A percentile compares a stretch with the other conserved stretches of the same genome.
Conservation (phyloP, 2,329 filamentous ascomycete genomes). For the Colletotrichum orchidophilum region DNA sequence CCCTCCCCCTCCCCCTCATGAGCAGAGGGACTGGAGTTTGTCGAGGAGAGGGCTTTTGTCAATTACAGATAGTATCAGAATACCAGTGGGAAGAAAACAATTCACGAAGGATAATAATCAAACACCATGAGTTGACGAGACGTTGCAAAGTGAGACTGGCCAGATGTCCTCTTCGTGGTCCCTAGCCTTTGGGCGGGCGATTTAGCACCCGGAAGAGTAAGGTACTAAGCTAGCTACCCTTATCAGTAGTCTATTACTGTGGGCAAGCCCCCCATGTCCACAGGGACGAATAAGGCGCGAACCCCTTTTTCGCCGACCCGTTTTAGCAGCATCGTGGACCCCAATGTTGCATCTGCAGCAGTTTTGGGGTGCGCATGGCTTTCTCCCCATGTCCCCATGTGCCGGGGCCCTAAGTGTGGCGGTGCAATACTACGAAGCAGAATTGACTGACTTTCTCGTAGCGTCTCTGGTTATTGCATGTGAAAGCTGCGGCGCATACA, state of each 20-base stretch:
- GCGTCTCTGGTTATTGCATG: background rate
- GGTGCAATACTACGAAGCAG: background rate
- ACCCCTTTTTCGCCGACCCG: background rate
- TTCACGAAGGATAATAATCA: background rate
- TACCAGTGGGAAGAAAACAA: slow-evolving; percentile 11
- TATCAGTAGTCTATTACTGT: background rate
- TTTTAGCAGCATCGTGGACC: background rate
- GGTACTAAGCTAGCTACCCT: background rate
- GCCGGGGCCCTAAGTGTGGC: background rate
- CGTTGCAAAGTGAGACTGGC: background rate
- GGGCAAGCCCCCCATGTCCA: background rate
- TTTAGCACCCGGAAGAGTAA: background rate
- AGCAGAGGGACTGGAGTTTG: slow-evolving; percentile 11
- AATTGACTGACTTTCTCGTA: no score
- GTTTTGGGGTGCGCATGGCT: background rate
- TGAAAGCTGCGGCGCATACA: background rate
- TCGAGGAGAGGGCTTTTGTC: background rate
- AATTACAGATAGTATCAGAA: slow-evolving; percentile 11
- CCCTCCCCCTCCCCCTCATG: background rate
- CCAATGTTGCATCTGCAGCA: background rate
- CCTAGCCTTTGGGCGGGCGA: background rate
- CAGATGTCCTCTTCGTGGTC: background rate
- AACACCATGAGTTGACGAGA: background rate
- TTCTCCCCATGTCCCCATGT: background rate
- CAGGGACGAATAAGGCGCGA: background rate